Base-by-base conservation (phyloP, 2,329 filamentous ascomycete species). In the Colletotrichum eleusines region DNA sequence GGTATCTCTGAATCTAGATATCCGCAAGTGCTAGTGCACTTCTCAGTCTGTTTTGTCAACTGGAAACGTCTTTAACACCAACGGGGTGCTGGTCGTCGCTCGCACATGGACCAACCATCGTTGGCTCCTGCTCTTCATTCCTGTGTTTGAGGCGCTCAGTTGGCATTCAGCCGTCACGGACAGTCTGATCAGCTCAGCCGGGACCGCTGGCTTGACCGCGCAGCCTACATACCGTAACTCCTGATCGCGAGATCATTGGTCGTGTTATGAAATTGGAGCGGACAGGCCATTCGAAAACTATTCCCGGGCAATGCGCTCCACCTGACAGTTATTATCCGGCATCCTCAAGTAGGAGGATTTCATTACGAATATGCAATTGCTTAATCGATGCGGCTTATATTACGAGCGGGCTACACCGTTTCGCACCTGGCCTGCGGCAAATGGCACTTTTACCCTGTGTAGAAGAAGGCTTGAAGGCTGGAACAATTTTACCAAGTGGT, bases 311-410 rank as follows among this genome's bases (percentile, higher is more conserved):
- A 26, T 48, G 20, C 46, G n/a, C 42, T n/a, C n/a, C n/a, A n/a
- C 44, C n/a, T 18, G 57, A 60, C 40, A 46, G 33, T 20, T 46
- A 28, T 20, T 46, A 28, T 46, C 28, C 28, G n/a, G 40, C 12
- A 20, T 60, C 4, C n/a, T 46, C 23, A n/a, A 31, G 57, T 11
- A n/a, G 44, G 20, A 23, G 18, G 57, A 12, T 26, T 61, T 38
- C 8, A 61, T 20, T 46, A 35, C 9, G 2, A 33, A 8, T 31
- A 18, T 7, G 20, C 31, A 31, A 23, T 33, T n/a, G n/a, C n/a
- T n/a, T n/a, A 6, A 60, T 18, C 31, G 58, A 61, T 48, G 28
- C 28, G 58, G 58, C 58, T 48, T 61, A 11, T 28, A 14, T 38
- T 46, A 44, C 26, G 2, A n/a, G 31, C 33, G 5, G 14, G 6